A percentile compares a stretch with the other conserved stretches of the same genome.
These are phyloP conservation scores for Narthecium ossifragum DNA, from an alignment of 106 monocot species.

Conservation along the genomic window DNA sequence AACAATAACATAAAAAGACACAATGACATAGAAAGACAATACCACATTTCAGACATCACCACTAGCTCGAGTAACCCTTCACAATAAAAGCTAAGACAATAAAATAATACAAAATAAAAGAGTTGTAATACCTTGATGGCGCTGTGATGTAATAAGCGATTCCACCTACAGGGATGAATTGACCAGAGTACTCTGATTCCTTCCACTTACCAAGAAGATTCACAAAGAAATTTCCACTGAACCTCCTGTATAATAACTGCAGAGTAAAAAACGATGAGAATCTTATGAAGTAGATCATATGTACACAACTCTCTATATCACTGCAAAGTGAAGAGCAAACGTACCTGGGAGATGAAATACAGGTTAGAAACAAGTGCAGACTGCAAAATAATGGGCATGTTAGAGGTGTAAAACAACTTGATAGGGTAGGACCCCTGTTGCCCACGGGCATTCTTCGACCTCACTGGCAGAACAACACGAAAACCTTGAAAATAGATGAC, in stretches of 20 bases:
- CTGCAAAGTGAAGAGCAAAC: background rate
- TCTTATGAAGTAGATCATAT: background rate
- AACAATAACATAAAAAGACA: background rate
- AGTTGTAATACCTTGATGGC: slow-evolving; percentile 35
- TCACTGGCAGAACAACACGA: slow-evolving; percentile 41
- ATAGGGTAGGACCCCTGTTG: slow-evolving; percentile 45
- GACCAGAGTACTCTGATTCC: slow-evolving; percentile 48
- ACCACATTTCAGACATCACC: background rate
- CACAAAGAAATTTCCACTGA: slow-evolving; percentile 41
- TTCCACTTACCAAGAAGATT: slow-evolving; percentile 41
- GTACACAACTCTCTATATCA: background rate
- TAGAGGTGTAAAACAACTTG: slow-evolving; percentile 44
- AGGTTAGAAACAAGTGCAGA: slow-evolving; percentile 48
- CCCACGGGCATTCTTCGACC: slow-evolving; percentile 44
- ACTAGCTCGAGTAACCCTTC: no score
- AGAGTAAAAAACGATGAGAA: background rate
- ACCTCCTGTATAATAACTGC: slow-evolving; percentile 41
- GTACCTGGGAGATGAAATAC: slow-evolving; percentile 41
- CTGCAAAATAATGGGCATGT: slow-evolving; percentile 44
- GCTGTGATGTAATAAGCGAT: slow-evolving; percentile 46
- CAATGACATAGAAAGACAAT: background rate
- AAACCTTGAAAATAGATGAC: slow-evolving; percentile 49
- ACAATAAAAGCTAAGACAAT: background rate
- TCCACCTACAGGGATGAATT: slow-evolving; percentile 38
- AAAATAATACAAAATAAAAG: background rate